Base-by-base conservation (phyloP, 176 grass and related monocot species). In the Metroxylon sagu region DNA sequence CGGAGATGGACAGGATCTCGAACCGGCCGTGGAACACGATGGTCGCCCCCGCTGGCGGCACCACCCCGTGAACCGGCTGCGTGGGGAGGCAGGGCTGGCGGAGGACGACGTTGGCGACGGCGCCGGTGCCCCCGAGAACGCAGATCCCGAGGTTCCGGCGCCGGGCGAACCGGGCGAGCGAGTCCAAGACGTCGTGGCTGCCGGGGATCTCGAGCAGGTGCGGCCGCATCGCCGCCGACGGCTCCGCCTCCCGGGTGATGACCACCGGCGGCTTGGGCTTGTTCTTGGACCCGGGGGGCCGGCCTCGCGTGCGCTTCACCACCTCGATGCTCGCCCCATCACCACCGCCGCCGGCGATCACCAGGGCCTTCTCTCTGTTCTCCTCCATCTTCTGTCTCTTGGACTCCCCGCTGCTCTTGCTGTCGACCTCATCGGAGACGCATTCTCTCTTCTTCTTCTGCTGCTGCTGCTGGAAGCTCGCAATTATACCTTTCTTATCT, bases 251-350 rank as follows among this genome's bases (percentile, higher is more conserved):
- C 10, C 93, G 79, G 49, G 93, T 88, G 84, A 98, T 83, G 54
- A 98, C 84, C 50, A 92, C 79, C 5, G 93, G 84, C 14, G 93
- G 81, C 78, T 92, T 98, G 0, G 87, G 87, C 78, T 76, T 80
- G 79, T 98, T 98, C 84, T 98, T 98, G 31, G 93, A 98, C 30
- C 93, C 93, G 30, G 69, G 87, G 10, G 93, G 93, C 0, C 87
- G 76, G 23, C 93, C 93, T 16, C 93, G 25, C 28, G 78, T 75
- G 60, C 86, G 83, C 75, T 85, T 92, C n/a, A 59, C 50, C 54
- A 79, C 56, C 85, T 92, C 93, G 48, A 92, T 75, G 58, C 78
- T 88, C 56, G 93, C 81, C 10, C 82, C 94, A 29, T 98, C 79
- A 4, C 77, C 81, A 1, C 31, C 66, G 25, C 31, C 77, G 5